phyloP scores from a whole-genome alignment of 2,329 filamentous ascomycete species.

The Chaetomiaceae sp. region DNA sequence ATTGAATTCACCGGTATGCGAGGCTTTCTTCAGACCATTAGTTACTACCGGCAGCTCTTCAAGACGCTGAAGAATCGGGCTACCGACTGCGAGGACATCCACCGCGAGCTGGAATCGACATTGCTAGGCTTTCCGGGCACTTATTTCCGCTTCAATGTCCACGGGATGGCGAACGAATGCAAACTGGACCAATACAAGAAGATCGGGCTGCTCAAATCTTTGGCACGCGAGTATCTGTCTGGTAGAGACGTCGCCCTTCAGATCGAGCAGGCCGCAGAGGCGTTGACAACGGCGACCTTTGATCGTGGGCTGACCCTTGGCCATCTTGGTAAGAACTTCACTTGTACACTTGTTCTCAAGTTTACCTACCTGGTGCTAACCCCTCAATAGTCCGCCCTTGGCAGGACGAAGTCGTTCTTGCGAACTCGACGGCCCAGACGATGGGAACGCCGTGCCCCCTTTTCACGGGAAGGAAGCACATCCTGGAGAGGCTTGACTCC shows the following conservation, averaged over 20 bases:
- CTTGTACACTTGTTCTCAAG: too few species aligned
- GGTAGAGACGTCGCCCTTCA: too few species aligned
- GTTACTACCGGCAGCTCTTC: not conserved
- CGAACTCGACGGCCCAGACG: not conserved
- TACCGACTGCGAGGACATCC: constrained; percentile 22
- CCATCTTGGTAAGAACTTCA: constrained; percentile 19
- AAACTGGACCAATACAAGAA: constrained; percentile 26
- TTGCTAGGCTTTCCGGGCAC: constrained; percentile 19
- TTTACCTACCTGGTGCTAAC: too few species aligned
- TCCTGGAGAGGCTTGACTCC: constrained; percentile 22
- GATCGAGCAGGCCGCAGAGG: constrained; percentile 12
- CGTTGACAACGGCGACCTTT: constrained; percentile 21
- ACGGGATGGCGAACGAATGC: constrained; percentile 22
- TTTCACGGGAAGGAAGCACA: constrained; percentile 27
- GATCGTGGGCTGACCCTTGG: constrained; percentile 19
- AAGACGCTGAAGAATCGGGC: constrained; percentile 20
- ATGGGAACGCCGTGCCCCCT: constrained; percentile 18
- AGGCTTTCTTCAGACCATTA: not conserved
- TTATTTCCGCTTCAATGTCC: constrained; percentile 31
- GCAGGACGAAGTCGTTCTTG: too few species aligned
- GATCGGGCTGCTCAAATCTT: constrained; percentile 24
- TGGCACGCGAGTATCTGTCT: constrained; percentile 19
- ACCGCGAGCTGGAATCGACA: constrained; percentile 16
- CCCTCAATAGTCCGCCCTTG: too few species aligned
- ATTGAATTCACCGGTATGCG: not conserved